Evolutionary conservation across 495 filamentous ascomycete species (phyloP).

Genomic region (Penicillium manginii): DNA sequence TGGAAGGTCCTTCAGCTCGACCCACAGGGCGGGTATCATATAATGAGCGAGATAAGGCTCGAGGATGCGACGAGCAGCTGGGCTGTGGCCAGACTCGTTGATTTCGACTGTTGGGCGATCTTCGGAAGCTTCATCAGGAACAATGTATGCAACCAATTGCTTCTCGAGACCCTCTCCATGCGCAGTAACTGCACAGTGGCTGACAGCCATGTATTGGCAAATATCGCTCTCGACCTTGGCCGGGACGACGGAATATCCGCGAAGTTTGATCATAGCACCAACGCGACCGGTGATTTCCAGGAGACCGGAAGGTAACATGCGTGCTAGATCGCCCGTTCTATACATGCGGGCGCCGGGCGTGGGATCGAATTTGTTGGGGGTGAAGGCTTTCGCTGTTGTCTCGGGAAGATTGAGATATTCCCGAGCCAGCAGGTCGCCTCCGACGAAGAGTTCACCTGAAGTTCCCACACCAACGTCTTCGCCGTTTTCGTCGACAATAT

Average conservation of each 20-base stretch:
- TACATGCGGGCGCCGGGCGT: slow-evolving; percentile 63
- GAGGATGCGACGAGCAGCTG: slow-evolving; percentile 57
- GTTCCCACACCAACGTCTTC: slow-evolving; percentile 63
- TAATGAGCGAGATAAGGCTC: slow-evolving; percentile 65
- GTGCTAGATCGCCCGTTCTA: slow-evolving; percentile 82
- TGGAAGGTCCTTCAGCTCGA: slow-evolving; percentile 61
- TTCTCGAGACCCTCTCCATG: slow-evolving; percentile 68
- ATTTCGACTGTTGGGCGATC: slow-evolving; percentile 59
- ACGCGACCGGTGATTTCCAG: slow-evolving; percentile 86
- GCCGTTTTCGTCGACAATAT: slow-evolving; percentile 62
- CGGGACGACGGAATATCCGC: slow-evolving; percentile 78
- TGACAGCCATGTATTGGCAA: slow-evolving; percentile 60
- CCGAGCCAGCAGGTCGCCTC: slow-evolving; percentile 75
- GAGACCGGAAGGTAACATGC: slow-evolving; percentile 65
- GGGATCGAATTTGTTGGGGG: slow-evolving; percentile 59
- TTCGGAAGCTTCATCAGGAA: slow-evolving; percentile 56
- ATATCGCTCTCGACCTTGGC: slow-evolving; percentile 76
- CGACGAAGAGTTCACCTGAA: slow-evolving; percentile 80
- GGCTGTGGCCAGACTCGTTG: slow-evolving; percentile 63
- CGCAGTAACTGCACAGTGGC: slow-evolving; percentile 60
- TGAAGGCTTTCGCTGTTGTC: slow-evolving; percentile 72
- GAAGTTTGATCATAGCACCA: slow-evolving; percentile 75
- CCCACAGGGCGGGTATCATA: slow-evolving; percentile 72
- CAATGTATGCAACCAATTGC: slow-evolving; percentile 70
- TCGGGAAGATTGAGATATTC: slow-evolving; percentile 84